These are phyloP conservation scores for Torrubiellomyces zombiae DNA, from an alignment of 2,329 filamentous ascomycete species.

Conservation along the genomic window DNA sequence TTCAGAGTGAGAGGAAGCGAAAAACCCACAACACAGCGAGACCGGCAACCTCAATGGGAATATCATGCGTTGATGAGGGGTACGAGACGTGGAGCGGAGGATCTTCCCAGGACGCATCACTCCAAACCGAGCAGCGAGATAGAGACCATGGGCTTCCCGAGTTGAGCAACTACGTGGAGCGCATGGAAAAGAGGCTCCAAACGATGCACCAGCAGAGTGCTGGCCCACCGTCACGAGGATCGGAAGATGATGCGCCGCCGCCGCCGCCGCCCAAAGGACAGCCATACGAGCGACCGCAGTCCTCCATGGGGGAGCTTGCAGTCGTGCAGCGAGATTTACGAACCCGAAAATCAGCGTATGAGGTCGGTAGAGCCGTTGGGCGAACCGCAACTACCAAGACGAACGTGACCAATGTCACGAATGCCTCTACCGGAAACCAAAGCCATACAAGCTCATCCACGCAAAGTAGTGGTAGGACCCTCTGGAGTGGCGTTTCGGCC, in stretches of 20 bases:
- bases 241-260: slow-evolving; percentile 35
- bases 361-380: slow-evolving; percentile 53
- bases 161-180: slow-evolving; percentile 71
- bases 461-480: slow-evolving; percentile 61
- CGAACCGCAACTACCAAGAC: slow-evolving; percentile 83
- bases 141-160: slow-evolving; percentile 47
- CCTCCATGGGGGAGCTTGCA: slow-evolving; percentile 31
- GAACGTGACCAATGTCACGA: slow-evolving; percentile 64
- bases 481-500: slow-evolving; percentile 90
- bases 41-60: slow-evolving; percentile 60
- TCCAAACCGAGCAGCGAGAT: slow-evolving; percentile 21
- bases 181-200: slow-evolving; percentile 74
- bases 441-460: slow-evolving; percentile 61
- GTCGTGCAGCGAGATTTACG: slow-evolving; percentile 31
- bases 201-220: slow-evolving; percentile 49
- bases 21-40: slow-evolving; percentile 11
- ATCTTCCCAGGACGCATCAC: slow-evolving; percentile 31
- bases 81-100: slow-evolving; percentile 41
- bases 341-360: slow-evolving; percentile 61
- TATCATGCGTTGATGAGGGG: slow-evolving; percentile 43
- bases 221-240: slow-evolving; percentile 15
- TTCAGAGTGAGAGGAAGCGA: slow-evolving; percentile 12
- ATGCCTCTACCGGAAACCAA: slow-evolving; percentile 54
- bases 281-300: slow-evolving; percentile 38
- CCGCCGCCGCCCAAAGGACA: slow-evolving; percentile 45